These are phyloP conservation scores for Cucumis sativus DNA, from an alignment of 306 rosid genomes.

Conservation along the genomic window DNA sequence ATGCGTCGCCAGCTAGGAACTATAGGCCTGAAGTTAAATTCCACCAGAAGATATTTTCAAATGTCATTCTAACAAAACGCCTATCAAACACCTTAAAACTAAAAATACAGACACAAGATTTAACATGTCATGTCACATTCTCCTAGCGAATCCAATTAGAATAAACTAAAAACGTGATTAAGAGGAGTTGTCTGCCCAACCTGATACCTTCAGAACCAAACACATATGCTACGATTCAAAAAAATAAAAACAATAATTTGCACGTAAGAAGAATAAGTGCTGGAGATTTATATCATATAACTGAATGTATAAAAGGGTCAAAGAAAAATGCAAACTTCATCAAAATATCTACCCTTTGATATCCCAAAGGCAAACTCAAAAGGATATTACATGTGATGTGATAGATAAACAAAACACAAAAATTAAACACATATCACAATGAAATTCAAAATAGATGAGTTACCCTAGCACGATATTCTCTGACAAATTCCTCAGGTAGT, in stretches of 20 bases:
- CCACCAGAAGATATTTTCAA: background rate
- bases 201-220: background rate
- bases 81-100: background rate
- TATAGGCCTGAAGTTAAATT: background rate
- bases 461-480: constrained; percentile 55
- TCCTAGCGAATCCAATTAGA: background rate
- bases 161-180: background rate
- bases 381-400: background rate
- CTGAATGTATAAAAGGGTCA: background rate
- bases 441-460: background rate
- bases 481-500: constrained; percentile 72
- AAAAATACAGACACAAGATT: background rate
- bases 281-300: background rate
- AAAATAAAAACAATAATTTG: background rate
- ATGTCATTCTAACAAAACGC: background rate
- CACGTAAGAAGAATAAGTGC: background rate
- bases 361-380: background rate
- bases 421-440: background rate
- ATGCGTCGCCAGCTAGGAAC: background rate
- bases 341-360: too few relatives aligned
- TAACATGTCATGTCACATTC: background rate
- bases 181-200: background rate
- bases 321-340: background rate
- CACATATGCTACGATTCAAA: background rate
- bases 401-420: background rate